phyloP scores from a whole-genome alignment of 139 green algal species.

The Picochlorum sp. region DNA sequence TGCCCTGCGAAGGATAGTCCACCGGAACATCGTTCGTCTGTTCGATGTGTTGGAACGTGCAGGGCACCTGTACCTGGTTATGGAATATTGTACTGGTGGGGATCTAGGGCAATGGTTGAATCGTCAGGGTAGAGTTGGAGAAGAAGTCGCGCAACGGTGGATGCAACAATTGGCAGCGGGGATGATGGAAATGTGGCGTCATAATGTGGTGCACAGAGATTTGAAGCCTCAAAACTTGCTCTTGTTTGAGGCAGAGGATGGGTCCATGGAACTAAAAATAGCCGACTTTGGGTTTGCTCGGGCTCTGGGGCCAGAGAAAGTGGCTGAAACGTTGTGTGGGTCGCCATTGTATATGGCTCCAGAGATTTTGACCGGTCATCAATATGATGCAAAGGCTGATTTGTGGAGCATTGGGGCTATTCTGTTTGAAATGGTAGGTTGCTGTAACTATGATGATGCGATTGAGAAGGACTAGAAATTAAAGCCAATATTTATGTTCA shows the following conservation, averaged over 20 bases:
- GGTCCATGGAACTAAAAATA: slow-evolving; percentile 70
- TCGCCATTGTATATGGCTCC: slow-evolving; percentile 97
- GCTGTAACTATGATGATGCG: slow-evolving; percentile 5
- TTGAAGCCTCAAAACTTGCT: slow-evolving; percentile 98
- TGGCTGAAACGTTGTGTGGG: slow-evolving; percentile 95
- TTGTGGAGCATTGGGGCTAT: slow-evolving; percentile 94
- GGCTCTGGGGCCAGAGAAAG: slow-evolving; percentile 61
- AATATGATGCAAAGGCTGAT: slow-evolving; percentile 74
- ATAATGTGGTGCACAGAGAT: slow-evolving; percentile 87
- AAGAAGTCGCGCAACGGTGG: slow-evolving; percentile 58
- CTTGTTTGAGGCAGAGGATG: slow-evolving; percentile 33
- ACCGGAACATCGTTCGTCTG: slow-evolving; percentile 84
- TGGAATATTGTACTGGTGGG: slow-evolving; percentile 89
- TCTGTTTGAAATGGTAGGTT: slow-evolving; percentile 94
- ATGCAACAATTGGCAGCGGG: slow-evolving; percentile 78
- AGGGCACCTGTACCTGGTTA: slow-evolving; percentile 68
- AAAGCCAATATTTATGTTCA: neutral
- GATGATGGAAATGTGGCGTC: slow-evolving; percentile 64
- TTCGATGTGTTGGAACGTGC: slow-evolving; percentile 73
- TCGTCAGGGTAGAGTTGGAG: slow-evolving; percentile 24
- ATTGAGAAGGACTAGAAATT: neutral
- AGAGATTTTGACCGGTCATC: slow-evolving; percentile 77
- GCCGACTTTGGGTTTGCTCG: slow-evolving; percentile 98
- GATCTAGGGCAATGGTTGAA: slow-evolving; percentile 76
- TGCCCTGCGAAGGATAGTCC: slow-evolving; percentile 61